Evolutionary conservation across 345 rosid species (phyloP), one percentile per base, ranked within the genome.

Genomic region (Arabidopsis thaliana): DNA sequence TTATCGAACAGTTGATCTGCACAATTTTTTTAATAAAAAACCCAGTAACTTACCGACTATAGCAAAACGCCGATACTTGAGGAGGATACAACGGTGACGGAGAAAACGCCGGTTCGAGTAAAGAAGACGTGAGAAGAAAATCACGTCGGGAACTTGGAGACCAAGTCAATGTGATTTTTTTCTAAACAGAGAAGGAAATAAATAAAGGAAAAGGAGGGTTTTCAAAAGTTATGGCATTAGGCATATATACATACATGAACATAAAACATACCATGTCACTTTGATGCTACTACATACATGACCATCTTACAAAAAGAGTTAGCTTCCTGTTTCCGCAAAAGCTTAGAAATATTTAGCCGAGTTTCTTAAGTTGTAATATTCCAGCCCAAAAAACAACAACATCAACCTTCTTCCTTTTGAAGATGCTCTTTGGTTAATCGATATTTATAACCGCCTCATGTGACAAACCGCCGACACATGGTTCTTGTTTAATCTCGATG

Each of bases 1-100:
- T 49, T 32, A 10, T 67, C 79, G 73, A 75, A 75, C 79, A 59
- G 6, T 12, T 75, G 2, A 10, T 75, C 8, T 67, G 36, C 73
- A 30, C 4, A 40, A 38, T 49, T 45, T 46, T 13, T 20, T 9
- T 20, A 53, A 65, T 40, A 13, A 9, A 8, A 41, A 33, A 1
- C 23, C 65, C 20, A 58, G 6, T 32, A 59, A 67, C 61, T 59
- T 32, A 75, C 79, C 52, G 68, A 28, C 40, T 7, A 16, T 41
- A 52, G 24, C 28, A 62, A 41, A 62, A 65, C 42, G 42, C 42
- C 12, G 48, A 13, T 42, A 16, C 1, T 4, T 44, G 7, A 5
- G 7, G 3, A 5, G 20, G 48, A 5, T 44, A 44, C 20, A 16
- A 44, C 48, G 16, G 46, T 12, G n/a, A 42, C 46, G 9, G n/a